Conservation (phyloP, 208 protist species). For the Trypanosoma avium region DNA sequence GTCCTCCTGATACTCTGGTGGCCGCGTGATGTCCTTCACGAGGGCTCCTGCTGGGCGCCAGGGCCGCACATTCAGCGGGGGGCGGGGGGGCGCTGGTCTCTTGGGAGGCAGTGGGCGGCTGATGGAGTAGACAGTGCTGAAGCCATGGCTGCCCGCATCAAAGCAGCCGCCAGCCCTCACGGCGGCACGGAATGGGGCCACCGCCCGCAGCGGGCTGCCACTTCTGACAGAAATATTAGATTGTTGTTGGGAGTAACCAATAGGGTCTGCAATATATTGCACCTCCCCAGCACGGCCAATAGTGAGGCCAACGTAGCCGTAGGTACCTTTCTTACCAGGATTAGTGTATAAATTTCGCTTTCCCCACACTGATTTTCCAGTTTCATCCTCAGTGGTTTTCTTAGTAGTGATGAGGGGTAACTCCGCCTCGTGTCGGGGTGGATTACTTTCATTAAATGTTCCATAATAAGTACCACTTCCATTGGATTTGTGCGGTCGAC, state of each 20-base stretch:
- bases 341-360: constrained; percentile 79
- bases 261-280: constrained; percentile 81
- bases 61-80: constrained; percentile 34
- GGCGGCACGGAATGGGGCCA: constrained; percentile 70
- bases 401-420: constrained; percentile 55
- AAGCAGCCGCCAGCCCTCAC: constrained; percentile 71
- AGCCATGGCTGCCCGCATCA: constrained; percentile 73
- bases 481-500: constrained; percentile 66
- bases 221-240: no score
- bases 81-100: constrained; percentile 30
- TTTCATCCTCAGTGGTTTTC: constrained; percentile 13
- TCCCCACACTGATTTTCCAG: constrained; percentile 21
- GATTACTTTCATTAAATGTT: constrained; percentile 76
- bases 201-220: no score
- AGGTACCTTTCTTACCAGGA: constrained; percentile 88
- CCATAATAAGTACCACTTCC: constrained; percentile 90
- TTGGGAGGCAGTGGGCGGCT: constrained; percentile 75
- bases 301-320: constrained; percentile 82
- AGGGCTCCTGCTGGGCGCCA: constrained; percentile 79
- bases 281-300: constrained; percentile 77
- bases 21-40: constrained; percentile 61
- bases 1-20: constrained; percentile 89
- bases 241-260: constrained; percentile 39
- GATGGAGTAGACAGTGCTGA: constrained; percentile 76
- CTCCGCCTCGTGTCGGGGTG: constrained; percentile 81